Evolutionary conservation across 495 filamentous ascomycete genomes (phyloP).

Genomic region (Parathielavia hyrcaniae): DNA sequence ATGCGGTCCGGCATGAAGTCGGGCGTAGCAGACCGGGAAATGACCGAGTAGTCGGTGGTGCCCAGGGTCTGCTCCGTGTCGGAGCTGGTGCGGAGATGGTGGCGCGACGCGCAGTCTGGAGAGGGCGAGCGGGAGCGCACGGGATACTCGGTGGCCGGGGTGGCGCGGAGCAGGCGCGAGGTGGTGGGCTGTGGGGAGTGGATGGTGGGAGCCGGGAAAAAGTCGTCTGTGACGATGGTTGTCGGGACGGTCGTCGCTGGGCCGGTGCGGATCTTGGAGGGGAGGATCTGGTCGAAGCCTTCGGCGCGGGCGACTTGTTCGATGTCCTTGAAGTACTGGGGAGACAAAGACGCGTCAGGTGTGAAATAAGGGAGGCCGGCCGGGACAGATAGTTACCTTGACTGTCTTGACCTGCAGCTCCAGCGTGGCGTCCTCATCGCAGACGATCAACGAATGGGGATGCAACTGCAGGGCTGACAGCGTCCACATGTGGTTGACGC

Average conservation of each 20-base stretch:
- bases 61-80: constrained; percentile 43
- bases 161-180: constrained; percentile 40
- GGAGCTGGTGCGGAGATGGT: constrained; percentile 38
- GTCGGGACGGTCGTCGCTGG: constrained; percentile 17
- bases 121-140: constrained; percentile 42
- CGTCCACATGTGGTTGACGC: constrained; percentile 87
- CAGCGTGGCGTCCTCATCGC: constrained; percentile 77
- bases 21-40: constrained; percentile 38
- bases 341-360: neutral
- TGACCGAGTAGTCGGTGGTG: constrained; percentile 42
- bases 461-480: constrained; percentile 74
- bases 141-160: constrained; percentile 46
- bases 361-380: neutral
- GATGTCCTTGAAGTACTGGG: constrained; percentile 63
- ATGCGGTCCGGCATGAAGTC: constrained; percentile 63
- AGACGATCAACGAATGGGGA: constrained; percentile 71
- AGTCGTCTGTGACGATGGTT: constrained; percentile 7
- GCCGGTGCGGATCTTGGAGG: constrained; percentile 42
- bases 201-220: constrained; percentile 35
- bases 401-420: constrained; percentile 85
- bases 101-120: constrained; percentile 31
- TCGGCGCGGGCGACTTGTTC: constrained; percentile 51
- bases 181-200: constrained; percentile 44
- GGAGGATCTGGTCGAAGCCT: constrained; percentile 55
- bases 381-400: constrained; percentile 44